phyloP scores from a whole-genome alignment of 352 stramenopile species.

The Pythium rishiriense region DNA sequence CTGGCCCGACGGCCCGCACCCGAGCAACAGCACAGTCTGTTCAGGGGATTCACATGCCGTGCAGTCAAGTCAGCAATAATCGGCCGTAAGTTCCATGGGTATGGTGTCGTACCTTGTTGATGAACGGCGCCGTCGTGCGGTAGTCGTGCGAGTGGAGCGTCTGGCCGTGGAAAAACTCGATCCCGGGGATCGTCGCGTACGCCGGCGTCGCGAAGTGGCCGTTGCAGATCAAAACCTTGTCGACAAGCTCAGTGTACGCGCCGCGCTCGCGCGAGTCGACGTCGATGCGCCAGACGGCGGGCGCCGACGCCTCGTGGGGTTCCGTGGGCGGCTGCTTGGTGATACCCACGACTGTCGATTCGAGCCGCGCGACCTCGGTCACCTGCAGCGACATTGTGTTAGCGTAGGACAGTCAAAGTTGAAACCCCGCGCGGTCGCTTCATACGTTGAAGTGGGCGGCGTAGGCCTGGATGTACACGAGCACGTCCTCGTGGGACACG shows the following conservation, averaged over 20 bases:
- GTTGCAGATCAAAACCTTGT: conserved; percentile 80
- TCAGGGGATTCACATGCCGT: not conserved
- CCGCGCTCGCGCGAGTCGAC: conserved; percentile 39
- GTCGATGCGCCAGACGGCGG: conserved; percentile 36
- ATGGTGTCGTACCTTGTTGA: conserved; percentile 24
- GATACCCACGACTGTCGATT: conserved; percentile 53
- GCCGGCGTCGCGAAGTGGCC: conserved; percentile 72
- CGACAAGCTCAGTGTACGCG: conserved; percentile 61
- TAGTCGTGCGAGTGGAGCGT: conserved; percentile 38
- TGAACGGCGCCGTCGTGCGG: conserved; percentile 22
- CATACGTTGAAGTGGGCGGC: conserved; percentile 42
- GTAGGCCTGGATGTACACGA: conserved; percentile 74
- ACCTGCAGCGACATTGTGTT: conserved; percentile 23
- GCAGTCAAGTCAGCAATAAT: not conserved
- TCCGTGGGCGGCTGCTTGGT: conserved; percentile 26
- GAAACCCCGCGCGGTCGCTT: not conserved
- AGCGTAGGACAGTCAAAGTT: not conserved
- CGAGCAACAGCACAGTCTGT: conserved; percentile 70
- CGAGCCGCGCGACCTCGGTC: conserved; percentile 45
- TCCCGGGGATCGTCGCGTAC: conserved; percentile 44
- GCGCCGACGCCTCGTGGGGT: not conserved
- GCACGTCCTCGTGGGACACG: conserved; percentile 58
- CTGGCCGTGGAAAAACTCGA: conserved; percentile 44
- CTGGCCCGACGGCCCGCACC: conserved; percentile 64
- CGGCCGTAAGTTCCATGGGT: not conserved